These are phyloP conservation scores for Choanephora cucurbitarum DNA, from an alignment of 371 early-diverging fungal species.

Conservation along the genomic window DNA sequence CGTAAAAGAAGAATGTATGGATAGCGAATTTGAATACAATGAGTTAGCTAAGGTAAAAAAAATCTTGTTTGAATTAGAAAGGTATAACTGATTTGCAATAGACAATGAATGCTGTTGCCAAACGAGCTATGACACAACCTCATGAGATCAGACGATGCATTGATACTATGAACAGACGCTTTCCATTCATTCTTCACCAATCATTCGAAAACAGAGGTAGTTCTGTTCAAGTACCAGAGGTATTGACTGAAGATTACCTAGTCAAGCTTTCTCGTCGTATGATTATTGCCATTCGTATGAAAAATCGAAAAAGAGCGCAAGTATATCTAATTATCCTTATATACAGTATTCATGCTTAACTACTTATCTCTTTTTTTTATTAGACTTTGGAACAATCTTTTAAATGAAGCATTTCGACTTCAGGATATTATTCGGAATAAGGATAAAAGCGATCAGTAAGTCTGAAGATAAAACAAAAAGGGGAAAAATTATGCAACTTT, in stretches of 20 bases:
- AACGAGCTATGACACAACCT: constrained; percentile 25
- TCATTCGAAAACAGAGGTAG: constrained; percentile 31
- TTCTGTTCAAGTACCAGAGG: constrained; percentile 39
- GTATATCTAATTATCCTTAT: constrained; percentile 17
- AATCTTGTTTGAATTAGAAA: neutral
- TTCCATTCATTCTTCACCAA: constrained; percentile 48
- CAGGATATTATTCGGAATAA: constrained; percentile 73
- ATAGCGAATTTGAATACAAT: constrained; percentile 72
- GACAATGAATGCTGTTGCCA: constrained; percentile 41
- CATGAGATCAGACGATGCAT: constrained; percentile 55
- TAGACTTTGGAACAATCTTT: constrained; percentile 68
- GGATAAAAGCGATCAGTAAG: constrained; percentile 59
- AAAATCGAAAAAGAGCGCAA: constrained; percentile 68
- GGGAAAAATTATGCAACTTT: neutral
- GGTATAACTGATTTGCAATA: constrained; percentile 4
- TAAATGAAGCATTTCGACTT: constrained; percentile 67
- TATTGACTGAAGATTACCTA: constrained; percentile 59
- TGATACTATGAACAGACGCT: constrained; percentile 52
- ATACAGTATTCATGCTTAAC: neutral
- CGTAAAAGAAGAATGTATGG: constrained; percentile 75
- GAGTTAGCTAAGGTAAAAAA: constrained; percentile 62
- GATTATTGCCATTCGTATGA: constrained; percentile 62
- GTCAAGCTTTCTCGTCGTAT: constrained; percentile 53
- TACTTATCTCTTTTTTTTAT: neutral
- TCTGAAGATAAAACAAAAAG: neutral